Percentiles rank a stretch among this genome's conserved stretches.
Conservation (phyloP, 1,284 basidiomycete genomes). For the Papiliotrema terrestris region DNA sequence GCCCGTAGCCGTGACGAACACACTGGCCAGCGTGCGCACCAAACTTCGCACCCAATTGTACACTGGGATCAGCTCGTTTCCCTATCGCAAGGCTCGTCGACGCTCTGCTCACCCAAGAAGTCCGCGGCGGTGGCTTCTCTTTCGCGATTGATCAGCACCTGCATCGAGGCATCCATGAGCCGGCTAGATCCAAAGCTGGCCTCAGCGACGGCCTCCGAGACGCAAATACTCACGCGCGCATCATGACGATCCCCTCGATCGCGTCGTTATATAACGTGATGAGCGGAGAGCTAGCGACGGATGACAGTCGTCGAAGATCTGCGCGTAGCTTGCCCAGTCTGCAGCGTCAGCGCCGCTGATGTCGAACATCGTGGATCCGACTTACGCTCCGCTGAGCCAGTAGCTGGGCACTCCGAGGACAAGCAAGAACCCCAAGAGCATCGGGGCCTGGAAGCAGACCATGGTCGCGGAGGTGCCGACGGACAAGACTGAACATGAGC, state of each 20-base stretch:
- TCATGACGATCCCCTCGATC: constrained; percentile 50
- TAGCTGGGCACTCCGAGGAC: constrained; percentile 30
- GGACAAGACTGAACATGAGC: constrained; percentile 1
- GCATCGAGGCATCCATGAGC: constrained; percentile 39
- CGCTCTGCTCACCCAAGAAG: constrained; percentile 22
- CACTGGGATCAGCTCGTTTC: constrained; percentile 11
- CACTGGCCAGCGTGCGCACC: constrained; percentile 29
- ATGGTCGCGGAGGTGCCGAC: constrained; percentile 15
- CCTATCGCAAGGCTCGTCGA: neutral
- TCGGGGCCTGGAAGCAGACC: constrained; percentile 30
- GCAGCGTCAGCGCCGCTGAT: neutral
- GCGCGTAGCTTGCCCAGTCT: constrained; percentile 42
- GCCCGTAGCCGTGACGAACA: constrained; percentile 42
- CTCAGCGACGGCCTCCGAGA: neutral
- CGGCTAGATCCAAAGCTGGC: constrained; percentile 36
- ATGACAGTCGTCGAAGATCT: constrained; percentile 38
- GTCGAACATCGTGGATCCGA: neutral
- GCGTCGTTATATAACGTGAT: constrained; percentile 51
- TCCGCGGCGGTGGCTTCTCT: constrained; percentile 33
- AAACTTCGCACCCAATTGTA: constrained; percentile 38
- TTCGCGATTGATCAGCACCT: constrained; percentile 36
- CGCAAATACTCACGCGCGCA: constrained; percentile 41
- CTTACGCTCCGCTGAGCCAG: constrained; percentile 30
- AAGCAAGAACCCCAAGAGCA: constrained; percentile 26
- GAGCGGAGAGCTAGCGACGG: constrained; percentile 47